Evolutionary conservation across 345 rosid genomes (phyloP).

Genomic region (Euphorbia lathyris): DNA sequence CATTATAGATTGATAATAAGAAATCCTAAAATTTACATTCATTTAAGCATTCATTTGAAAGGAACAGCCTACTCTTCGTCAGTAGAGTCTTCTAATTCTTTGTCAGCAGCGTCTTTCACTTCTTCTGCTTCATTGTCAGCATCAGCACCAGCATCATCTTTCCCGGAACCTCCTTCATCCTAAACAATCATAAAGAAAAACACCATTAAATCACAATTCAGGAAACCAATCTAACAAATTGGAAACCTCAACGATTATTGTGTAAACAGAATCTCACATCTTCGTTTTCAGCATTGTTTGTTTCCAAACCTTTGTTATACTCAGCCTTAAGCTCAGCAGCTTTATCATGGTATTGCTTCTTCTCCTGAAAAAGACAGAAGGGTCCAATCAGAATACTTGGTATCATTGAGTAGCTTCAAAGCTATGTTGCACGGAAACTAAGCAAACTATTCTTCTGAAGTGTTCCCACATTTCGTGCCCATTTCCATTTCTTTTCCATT

Average conservation of each 20-base stretch:
- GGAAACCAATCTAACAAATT: background rate
- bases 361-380: conserved; percentile 48
- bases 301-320: conserved; percentile 43
- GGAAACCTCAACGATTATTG: background rate
- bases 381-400: background rate
- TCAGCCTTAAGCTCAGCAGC: conserved; percentile 75
- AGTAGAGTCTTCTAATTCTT: conserved; percentile 8
- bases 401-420: background rate
- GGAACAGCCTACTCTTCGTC: conserved; percentile 31
- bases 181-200: conserved; percentile 22
- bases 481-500: too few species aligned
- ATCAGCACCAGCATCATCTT: conserved; percentile 14
- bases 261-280: conserved; percentile 18
- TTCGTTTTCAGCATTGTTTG: conserved; percentile 27
- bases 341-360: conserved; percentile 60
- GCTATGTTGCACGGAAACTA: too few species aligned
- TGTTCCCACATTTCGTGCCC: too few species aligned
- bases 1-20: background rate
- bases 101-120: conserved; percentile 19
- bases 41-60: background rate
- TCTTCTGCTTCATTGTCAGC: conserved; percentile 19
- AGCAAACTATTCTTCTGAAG: too few species aligned
- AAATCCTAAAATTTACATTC: conserved; percentile 13
- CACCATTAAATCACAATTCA: background rate
- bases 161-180: conserved; percentile 42